These are phyloP conservation scores for Candida taoyuanica DNA, from an alignment of 805 yeast species.

Conservation along the genomic window DNA sequence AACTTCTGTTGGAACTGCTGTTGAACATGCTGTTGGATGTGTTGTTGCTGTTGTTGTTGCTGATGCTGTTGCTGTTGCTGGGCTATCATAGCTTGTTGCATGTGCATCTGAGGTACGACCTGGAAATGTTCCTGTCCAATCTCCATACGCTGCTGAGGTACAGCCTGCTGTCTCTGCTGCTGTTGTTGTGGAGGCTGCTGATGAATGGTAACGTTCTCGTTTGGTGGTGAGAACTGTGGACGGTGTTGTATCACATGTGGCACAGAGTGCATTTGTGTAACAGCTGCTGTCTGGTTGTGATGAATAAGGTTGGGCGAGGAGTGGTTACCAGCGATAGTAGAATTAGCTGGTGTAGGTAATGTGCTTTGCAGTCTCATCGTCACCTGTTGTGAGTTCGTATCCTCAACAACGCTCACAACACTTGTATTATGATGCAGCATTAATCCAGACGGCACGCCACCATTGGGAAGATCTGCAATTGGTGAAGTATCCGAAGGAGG, in stretches of 20 bases:
- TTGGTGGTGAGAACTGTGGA: conserved; percentile 1
- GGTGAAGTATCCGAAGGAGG: conserved; percentile 10
- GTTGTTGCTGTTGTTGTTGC: conserved; percentile 9
- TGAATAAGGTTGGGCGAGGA: conserved; percentile 8
- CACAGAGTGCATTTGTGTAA: background rate
- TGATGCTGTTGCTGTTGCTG: conserved; percentile 10
- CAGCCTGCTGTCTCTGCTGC: conserved; percentile 1
- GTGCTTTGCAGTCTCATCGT: conserved; percentile 2
- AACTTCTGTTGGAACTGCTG: background rate
- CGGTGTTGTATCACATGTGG: conserved; percentile 4
- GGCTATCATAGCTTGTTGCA: conserved; percentile 14
- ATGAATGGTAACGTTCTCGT: background rate
- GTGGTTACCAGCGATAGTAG: conserved; percentile 10
- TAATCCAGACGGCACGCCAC: background rate
- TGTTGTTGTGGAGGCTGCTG: conserved; percentile 1
- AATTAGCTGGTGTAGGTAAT: conserved; percentile 16
- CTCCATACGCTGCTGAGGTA: conserved; percentile 2
- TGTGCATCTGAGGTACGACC: conserved; percentile 15
- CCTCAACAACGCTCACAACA: conserved; percentile 8
- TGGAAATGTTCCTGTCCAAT: conserved; percentile 11
- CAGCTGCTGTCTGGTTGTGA: conserved; percentile 1
- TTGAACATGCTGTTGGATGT: conserved; percentile 7
- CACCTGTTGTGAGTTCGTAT: conserved; percentile 1
- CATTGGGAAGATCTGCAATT: conserved; percentile 1
- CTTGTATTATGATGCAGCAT: conserved; percentile 8